Base-by-base conservation (phyloP, 202 grass and related monocot species). In the Alloteropsis angusta region DNA sequence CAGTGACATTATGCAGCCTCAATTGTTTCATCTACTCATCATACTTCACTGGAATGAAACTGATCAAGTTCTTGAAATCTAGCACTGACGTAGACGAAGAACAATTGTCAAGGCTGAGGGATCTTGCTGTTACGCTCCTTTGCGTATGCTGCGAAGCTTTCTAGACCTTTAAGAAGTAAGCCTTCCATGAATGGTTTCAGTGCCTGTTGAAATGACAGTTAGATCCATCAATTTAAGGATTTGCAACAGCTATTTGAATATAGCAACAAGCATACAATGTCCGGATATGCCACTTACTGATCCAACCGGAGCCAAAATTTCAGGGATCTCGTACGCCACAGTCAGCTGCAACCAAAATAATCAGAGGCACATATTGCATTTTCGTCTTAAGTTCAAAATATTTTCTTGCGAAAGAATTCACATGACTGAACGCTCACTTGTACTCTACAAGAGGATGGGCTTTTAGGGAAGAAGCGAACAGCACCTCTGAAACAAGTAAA, bases 141-240 rank as follows among this genome's bases (percentile, higher is more conserved):
- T 0, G 88, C 96, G 68, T 58, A 88, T 0, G 45, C 25, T 6
- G 86, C 87, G 61, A 98, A 98, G 63, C 68, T 34, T 69, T 95
- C 74, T 60, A 98, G 76, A 37, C 96, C 96, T 23, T 87, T 88
- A 39, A 75, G 60, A 71, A 98, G 92, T 49, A 98, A 77, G 4
- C 89, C 79, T 87, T 98, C 96, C 28, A 95, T 64, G 79, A 98
- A 95, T 25, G 96, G 96, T 82, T 93, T 98, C 70, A 95, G 71
- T 44, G 90, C 90, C 96, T 98, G 72, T 9, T 83, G 43, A 83
- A 83, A 90, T 63, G 4, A 60, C 9, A 13, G 25, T 74, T 47
- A 64, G 76, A 57, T 68, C 56, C 22, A 36, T 88, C 56, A 81
- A 56, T 50, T 68, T n/a, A 73, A 3, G 3, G 10, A 44, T 62